phyloP scores from a whole-genome alignment of 371 early-diverging fungal genomes.

The Saksenaea vasiformis region DNA sequence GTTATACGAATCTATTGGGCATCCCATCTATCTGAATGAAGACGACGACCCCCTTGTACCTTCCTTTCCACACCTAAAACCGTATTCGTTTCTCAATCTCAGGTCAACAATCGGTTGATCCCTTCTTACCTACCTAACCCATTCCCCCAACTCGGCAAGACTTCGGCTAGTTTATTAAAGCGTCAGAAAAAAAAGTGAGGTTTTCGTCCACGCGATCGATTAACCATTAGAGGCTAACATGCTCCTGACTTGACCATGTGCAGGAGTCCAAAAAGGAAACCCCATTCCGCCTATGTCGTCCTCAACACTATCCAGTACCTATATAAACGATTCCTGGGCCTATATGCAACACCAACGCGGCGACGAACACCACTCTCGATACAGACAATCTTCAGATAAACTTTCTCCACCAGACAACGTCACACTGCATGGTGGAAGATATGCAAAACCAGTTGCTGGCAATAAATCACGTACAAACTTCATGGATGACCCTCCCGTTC shows the following conservation, averaged over 20 bases:
- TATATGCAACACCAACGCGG: constrained; percentile 39
- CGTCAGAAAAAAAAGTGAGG: neutral
- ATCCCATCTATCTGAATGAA: constrained; percentile 1
- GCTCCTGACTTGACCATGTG: neutral
- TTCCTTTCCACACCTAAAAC: neutral
- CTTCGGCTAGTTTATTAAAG: neutral
- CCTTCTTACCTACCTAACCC: neutral
- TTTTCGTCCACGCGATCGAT: neutral
- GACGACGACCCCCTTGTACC: neutral
- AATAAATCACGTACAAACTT: constrained; percentile 16
- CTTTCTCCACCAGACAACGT: neutral
- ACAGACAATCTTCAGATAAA: constrained; percentile 5
- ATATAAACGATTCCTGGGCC: constrained; percentile 44
- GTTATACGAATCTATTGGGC: neutral
- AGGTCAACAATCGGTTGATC: neutral
- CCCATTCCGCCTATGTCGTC: constrained; percentile 33
- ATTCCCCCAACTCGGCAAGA: neutral
- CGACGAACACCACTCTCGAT: constrained; percentile 9
- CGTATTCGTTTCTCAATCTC: neutral
- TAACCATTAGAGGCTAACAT: neutral
- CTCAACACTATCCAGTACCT: constrained; percentile 42
- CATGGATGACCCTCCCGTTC: constrained; percentile 5
- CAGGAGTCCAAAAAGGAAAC: neutral
- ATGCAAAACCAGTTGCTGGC: constrained; percentile 21
- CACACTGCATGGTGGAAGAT: constrained; percentile 6